Evolutionary conservation across 495 filamentous ascomycete species (phyloP).

Genomic region (Penicillium lagena): DNA sequence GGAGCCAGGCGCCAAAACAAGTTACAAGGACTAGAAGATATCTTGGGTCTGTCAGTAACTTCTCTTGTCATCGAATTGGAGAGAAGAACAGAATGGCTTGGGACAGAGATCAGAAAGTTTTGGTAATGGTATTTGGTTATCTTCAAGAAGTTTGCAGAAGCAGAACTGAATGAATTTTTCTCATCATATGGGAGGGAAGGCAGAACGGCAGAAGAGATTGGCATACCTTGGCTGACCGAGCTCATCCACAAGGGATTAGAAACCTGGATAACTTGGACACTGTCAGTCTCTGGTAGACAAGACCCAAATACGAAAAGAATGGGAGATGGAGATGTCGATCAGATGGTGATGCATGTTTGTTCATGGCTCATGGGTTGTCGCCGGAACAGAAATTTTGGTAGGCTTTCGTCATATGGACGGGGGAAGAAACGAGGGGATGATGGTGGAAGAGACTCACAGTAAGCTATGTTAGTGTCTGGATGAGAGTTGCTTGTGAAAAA

Average conservation of each 20-base stretch:
- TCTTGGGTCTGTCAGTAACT: conserved; percentile 14
- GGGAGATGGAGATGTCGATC: conserved; percentile 40
- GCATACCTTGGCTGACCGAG: conserved; percentile 9
- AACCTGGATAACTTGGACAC: conserved; percentile 2
- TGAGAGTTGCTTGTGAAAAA: no score
- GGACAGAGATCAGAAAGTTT: conserved; percentile 51
- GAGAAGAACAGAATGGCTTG: not conserved
- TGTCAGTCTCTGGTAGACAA: conserved; percentile 9
- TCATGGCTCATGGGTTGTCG: conserved; percentile 80
- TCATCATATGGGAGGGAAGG: conserved; percentile 58
- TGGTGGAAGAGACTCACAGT: conserved; percentile 20
- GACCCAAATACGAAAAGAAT: conserved; percentile 7
- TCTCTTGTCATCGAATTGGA: conserved; percentile 1
- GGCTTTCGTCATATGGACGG: conserved; percentile 55
- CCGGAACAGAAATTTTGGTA: conserved; percentile 58
- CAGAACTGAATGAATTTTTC: conserved; percentile 80
- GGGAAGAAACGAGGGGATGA: conserved; percentile 4
- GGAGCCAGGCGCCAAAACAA: not conserved
- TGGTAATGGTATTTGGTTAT: conserved; percentile 71
- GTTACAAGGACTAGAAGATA: not conserved
- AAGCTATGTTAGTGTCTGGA: no score
- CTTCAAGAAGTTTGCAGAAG: conserved; percentile 81
- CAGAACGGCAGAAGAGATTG: conserved; percentile 6
- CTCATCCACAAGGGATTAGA: no score
- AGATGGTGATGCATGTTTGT: conserved; percentile 99